Percentiles rank a stretch among this genome's conserved stretches.
These are phyloP conservation scores for Jamesozyma spencerorum DNA, from an alignment of 805 yeast genomes.

Conservation along the genomic window DNA sequence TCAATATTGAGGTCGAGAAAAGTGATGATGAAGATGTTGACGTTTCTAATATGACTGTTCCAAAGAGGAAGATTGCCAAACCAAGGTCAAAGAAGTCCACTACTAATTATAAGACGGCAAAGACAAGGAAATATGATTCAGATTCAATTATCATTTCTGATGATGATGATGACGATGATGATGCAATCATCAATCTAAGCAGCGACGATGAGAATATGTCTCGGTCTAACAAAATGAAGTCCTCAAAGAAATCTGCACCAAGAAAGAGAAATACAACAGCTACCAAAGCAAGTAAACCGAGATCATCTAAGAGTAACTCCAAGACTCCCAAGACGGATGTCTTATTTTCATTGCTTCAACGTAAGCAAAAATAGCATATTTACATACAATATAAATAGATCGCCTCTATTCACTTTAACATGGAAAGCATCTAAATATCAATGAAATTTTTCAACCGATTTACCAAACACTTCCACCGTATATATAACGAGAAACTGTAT, in stretches of 20 bases:
- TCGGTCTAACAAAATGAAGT: neutral
- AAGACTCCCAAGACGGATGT: slow-evolving; percentile 28
- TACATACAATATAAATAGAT: no score
- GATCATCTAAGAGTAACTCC: slow-evolving; percentile 8
- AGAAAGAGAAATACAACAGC: neutral
- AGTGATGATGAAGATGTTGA: neutral
- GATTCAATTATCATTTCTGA: slow-evolving; percentile 10
- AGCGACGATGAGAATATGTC: slow-evolving; percentile 1
- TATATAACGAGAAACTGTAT: no score
- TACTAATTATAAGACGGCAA: neutral
- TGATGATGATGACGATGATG: slow-evolving; percentile 4
- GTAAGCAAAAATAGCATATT: slow-evolving; percentile 15
- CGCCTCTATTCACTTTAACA: no score
- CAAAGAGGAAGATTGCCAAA: neutral
- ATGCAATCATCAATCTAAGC: slow-evolving; percentile 1
- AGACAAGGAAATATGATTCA: slow-evolving; percentile 1
- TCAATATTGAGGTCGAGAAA: neutral
- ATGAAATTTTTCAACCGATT: no score
- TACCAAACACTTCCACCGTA: no score
- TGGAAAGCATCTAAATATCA: no score
- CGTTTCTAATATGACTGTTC: neutral
- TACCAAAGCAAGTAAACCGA: slow-evolving; percentile 5
- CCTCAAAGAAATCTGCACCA: neutral
- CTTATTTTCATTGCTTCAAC: slow-evolving; percentile 21
- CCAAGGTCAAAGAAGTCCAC: neutral